Percentiles rank a stretch among this genome's conserved stretches.
Conservation (phyloP, 768 basidiomycete species). For the Boletus pseudo-olivaceus region DNA sequence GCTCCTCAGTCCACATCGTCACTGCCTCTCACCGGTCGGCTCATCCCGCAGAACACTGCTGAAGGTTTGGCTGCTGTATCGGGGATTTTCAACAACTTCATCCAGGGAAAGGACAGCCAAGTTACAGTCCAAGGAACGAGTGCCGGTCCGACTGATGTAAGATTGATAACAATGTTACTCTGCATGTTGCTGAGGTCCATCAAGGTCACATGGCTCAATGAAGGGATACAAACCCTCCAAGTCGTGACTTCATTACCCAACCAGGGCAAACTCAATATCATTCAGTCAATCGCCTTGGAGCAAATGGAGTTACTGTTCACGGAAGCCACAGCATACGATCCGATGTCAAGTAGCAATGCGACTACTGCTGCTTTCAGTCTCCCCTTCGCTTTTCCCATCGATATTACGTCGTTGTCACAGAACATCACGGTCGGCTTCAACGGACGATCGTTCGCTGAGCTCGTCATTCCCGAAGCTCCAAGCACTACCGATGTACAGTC, state of each 20-base stretch:
- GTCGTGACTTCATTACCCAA: conserved; percentile 61
- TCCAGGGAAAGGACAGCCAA: conserved; percentile 61
- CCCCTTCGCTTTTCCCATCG: conserved; percentile 67
- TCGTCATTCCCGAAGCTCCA: conserved; percentile 55
- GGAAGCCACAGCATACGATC: conserved; percentile 51
- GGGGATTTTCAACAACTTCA: conserved; percentile 65
- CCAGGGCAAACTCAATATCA: conserved; percentile 56
- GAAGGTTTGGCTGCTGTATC: conserved; percentile 59
- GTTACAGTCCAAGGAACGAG: conserved; percentile 57
- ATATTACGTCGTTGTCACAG: conserved; percentile 60
- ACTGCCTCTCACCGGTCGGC: conserved; percentile 56
- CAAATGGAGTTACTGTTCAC: conserved; percentile 60
- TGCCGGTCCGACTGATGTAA: conserved; percentile 55
- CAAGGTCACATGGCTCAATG: conserved; percentile 70
- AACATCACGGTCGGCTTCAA: conserved; percentile 52
- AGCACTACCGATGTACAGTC: conserved; percentile 58
- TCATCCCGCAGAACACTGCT: conserved; percentile 55
- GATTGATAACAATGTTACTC: conserved; percentile 9
- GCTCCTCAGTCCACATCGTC: conserved; percentile 49
- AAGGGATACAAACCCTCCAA: conserved; percentile 60
- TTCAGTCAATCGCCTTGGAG: conserved; percentile 60
- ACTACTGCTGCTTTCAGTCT: conserved; percentile 63
- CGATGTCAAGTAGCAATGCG: conserved; percentile 54
- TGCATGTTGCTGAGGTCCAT: conserved; percentile 3
- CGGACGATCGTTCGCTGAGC: conserved; percentile 54